Evolutionary conservation across 2,329 filamentous ascomycete genomes (phyloP), one percentile per base, ranked within the genome.

Genomic region (Trichoderma semiorbis): DNA sequence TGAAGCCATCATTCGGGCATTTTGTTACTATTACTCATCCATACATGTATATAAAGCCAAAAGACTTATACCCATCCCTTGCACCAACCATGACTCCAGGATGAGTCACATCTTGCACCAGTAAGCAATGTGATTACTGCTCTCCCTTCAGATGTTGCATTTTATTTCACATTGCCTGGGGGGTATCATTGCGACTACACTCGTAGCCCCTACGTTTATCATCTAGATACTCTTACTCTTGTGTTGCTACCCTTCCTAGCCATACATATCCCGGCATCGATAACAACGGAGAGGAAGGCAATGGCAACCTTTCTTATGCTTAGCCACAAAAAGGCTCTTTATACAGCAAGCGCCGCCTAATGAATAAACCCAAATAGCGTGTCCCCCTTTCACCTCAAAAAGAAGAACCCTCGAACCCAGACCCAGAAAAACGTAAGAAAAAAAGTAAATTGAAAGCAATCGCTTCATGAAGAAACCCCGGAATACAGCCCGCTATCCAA

Each of bases 401-500:
- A 12, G 32, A n/a, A 26, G 7, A 7, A 2, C 18, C n/a, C 28
- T 30, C 5, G 14, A 26, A 24, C 24, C 32, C 64, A 43, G 43
- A 26, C 63, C 63, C 53, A 24, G 30, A 53, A 26, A 34, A 30
- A 50, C 39, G 7, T 43, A 47, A 16, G 2, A 58, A 24, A 28
- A 30, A 26, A 24, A n/a, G n/a, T n/a, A 7, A 24, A 43, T 43
- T 18, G 11, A 39, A 47, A 30, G 7, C 18, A 12, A 30, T 36
- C 53, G 65, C 65, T 43, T 76, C 70, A 82, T 47, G 75, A 77
- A n/a, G 77, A 72, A 75, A 80, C 78, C 53, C 80, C 76, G 75
- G 77, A 75, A 70, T 82, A 82, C 12, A 80, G 75, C 10, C 81
- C 81, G 57, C 77, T 80, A 67, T 83, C 80, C 32, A 83, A 68